Percentiles rank a stretch among this genome's conserved stretches.
Conservation (phyloP, 257 asterid species). For the Solanum virginianum region DNA sequence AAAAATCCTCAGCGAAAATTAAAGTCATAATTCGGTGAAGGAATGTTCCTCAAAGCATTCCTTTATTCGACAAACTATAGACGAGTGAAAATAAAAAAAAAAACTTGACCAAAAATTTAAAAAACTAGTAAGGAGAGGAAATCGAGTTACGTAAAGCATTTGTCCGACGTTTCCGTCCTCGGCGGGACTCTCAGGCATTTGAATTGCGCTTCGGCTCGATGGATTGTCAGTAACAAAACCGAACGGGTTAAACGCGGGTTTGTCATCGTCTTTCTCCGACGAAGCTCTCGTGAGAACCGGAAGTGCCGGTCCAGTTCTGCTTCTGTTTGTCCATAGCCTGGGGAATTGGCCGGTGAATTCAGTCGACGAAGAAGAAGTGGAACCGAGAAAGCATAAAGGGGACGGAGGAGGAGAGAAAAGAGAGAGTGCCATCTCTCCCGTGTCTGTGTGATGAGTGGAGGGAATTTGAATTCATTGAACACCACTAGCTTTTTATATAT, state of each 20-base stretch:
- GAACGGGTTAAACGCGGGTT: conserved; percentile 76
- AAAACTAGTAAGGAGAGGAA: background rate
- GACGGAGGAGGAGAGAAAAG: conserved; percentile 18
- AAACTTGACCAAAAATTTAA: background rate
- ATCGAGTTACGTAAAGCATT: conserved; percentile 58
- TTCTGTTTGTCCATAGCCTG: conserved; percentile 1
- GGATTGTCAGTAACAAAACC: conserved; percentile 96
- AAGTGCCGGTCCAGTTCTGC: conserved; percentile 1
- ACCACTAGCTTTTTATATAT: conserved; percentile 7
- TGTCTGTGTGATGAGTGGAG: conserved; percentile 15
- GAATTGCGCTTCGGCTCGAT: conserved; percentile 86
- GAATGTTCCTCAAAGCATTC: background rate
- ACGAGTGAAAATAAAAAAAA: background rate
- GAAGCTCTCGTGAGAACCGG: conserved; percentile 47
- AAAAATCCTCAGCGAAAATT: background rate
- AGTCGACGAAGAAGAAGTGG: conserved; percentile 12
- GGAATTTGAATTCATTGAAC: conserved; percentile 20
- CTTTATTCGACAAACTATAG: background rate
- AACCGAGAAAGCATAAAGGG: conserved; percentile 6
- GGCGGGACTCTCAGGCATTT: conserved; percentile 88
- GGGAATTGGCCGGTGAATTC: background rate
- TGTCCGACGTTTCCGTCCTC: conserved; percentile 98
- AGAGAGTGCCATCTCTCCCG: conserved; percentile 14
- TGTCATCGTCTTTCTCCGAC: conserved; percentile 39
- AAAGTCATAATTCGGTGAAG: background rate